Base-by-base conservation (phyloP, 305 asterid genomes). In the Stenogyne calaminthoides region DNA sequence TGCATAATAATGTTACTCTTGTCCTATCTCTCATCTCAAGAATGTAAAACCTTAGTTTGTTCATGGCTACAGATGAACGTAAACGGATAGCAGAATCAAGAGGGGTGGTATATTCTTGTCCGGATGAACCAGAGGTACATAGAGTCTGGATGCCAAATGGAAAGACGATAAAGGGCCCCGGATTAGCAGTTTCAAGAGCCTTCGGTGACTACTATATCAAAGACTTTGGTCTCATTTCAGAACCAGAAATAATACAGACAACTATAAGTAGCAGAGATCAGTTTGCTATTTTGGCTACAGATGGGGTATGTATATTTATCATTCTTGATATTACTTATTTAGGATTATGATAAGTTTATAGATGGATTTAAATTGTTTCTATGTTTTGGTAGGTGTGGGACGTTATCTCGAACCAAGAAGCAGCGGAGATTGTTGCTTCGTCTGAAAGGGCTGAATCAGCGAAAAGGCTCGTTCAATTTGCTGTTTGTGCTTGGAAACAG, bases 201-300 rank as follows among this genome's bases (percentile, higher is more conserved):
- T 90, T 92, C 55, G 97, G 98, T 9, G 98, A 92, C 40, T 84
- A 85, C 85, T 88, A 66, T 61, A 73, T 92, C n/a, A 92, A 92
- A 72, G 94, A 87, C 73, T 88, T 85, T 76, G 98, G 98, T 14
- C 90, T 92, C 46, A 90, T 88, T 19, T 90, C 96, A 7, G 92
- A 85, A 74, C 98, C 98, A 3, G 90, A 92, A 75, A 71, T 92
- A 52, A 88, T 89, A 25, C 83, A 79, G 11, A 85, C 90, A 74
- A 78, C 54, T 63, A 84, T 92, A 79, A 79, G 82, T 6, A 72
- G 75, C 54, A 77, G 63, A 52, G 96, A 92, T 67, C 88, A 85
- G 71, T 88, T 92, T 61, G 82, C 65, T 18, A 86, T 92, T 66
- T 76, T 92, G 85, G 97, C 97, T 46, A 87, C 96, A 4, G 98